A percentile compares a stretch with the other conserved stretches of the same genome.
These are phyloP conservation scores for Komagataella mondaviorum DNA, from an alignment of 805 yeast species.

Conservation along the genomic window DNA sequence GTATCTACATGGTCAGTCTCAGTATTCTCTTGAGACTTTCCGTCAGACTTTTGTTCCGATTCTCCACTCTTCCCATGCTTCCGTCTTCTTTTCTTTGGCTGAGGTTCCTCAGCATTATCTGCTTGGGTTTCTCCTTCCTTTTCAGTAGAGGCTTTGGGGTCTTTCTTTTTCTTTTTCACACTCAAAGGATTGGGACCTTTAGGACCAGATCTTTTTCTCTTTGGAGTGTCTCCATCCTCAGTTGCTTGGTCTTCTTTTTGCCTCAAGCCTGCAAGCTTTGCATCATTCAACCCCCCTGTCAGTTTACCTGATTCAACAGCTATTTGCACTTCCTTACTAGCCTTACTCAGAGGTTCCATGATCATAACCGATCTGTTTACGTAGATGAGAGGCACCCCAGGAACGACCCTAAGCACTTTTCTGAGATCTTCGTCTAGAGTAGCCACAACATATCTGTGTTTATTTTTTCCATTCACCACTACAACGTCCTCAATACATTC, in stretches of 20 bases:
- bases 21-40: neutral
- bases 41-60: neutral
- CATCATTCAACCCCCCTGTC: slow-evolving; percentile 65
- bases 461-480: slow-evolving; percentile 60
- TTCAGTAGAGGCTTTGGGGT: neutral
- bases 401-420: slow-evolving; percentile 52
- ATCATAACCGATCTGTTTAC: slow-evolving; percentile 89
- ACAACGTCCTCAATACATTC: slow-evolving; percentile 72
- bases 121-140: neutral
- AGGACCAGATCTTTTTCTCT: slow-evolving; percentile 51
- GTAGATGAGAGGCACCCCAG: slow-evolving; percentile 84
- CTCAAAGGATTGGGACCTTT: slow-evolving; percentile 87
- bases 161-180: slow-evolving; percentile 53
- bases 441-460: slow-evolving; percentile 85
- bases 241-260: slow-evolving; percentile 7
- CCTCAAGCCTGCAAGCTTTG: slow-evolving; percentile 31
- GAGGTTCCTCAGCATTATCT: neutral
- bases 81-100: neutral
- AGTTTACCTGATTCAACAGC: slow-evolving; percentile 54
- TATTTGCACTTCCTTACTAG: slow-evolving; percentile 38
- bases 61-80: neutral
- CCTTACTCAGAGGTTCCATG: slow-evolving; percentile 83
- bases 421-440: slow-evolving; percentile 67
- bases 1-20: neutral
- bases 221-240: slow-evolving; percentile 10